Percentiles rank a stretch among this genome's conserved stretches.
Conservation (phyloP, 2,329 filamentous ascomycete species). For the Byssothecium circinans region DNA sequence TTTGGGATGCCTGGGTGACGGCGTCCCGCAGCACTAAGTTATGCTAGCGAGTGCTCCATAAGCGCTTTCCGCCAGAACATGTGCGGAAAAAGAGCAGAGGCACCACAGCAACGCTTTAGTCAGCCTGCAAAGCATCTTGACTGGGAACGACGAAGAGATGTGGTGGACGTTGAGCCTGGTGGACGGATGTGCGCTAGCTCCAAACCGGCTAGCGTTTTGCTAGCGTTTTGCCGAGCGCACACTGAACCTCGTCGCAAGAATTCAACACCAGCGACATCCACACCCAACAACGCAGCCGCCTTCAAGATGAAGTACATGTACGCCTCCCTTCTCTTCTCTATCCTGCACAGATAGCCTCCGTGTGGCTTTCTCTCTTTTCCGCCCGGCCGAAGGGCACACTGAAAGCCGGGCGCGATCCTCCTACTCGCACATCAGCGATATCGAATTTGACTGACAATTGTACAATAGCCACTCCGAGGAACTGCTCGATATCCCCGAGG, state of each 20-base stretch:
- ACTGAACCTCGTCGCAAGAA: constrained; percentile 10
- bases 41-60: too few species aligned
- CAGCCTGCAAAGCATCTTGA: too few species aligned
- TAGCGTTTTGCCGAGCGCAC: constrained; percentile 19
- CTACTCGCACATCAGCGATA: constrained; percentile 16
- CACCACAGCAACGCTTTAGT: too few species aligned
- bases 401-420: constrained; percentile 12
- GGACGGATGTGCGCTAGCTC: neutral
- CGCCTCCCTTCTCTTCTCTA: constrained; percentile 22
- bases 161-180: constrained; percentile 5
- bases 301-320: constrained; percentile 96
- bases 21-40: too few species aligned
- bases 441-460: constrained; percentile 34
- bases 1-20: too few species aligned
- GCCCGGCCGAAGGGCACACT: constrained; percentile 16
- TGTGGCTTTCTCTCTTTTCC: constrained; percentile 10
- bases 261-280: constrained; percentile 29
- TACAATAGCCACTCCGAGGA: constrained; percentile 77
- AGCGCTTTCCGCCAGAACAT: too few species aligned
- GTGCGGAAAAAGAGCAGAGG: too few species aligned
- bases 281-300: constrained; percentile 41
- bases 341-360: neutral
- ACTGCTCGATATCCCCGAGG: constrained; percentile 91
- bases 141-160: neutral
- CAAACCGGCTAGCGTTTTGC: constrained; percentile 1